These are phyloP conservation scores for Margaritispora aquatica DNA, from an alignment of 495 filamentous ascomycete genomes.

Conservation along the genomic window DNA sequence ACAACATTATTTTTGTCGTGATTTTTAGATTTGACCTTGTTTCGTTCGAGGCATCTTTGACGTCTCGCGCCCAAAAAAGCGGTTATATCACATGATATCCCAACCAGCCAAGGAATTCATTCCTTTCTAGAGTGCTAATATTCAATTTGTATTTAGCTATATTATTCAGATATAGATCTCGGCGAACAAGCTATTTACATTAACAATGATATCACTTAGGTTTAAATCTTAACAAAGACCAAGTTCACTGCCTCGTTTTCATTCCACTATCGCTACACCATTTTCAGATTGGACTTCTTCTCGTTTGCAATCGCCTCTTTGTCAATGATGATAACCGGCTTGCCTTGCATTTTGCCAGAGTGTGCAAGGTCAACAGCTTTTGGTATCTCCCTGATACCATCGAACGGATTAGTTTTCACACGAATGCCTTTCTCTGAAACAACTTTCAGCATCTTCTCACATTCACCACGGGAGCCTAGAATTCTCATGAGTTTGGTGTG, in stretches of 20 bases:
- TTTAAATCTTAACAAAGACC: too few relatives aligned
- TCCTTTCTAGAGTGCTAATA: too few relatives aligned
- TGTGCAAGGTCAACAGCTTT: slow-evolving; percentile 41
- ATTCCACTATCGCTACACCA: slow-evolving; percentile 6
- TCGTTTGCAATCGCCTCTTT: slow-evolving; percentile 16
- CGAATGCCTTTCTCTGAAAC: slow-evolving; percentile 44
- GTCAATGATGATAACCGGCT: slow-evolving; percentile 47
- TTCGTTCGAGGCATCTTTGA: too few relatives aligned
- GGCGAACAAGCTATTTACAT: too few relatives aligned
- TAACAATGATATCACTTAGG: too few relatives aligned
- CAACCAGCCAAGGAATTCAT: too few relatives aligned
- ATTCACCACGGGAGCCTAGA: slow-evolving; percentile 39
- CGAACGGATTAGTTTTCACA: slow-evolving; percentile 44
- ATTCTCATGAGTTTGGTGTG: background rate
- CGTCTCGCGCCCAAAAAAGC: too few relatives aligned
- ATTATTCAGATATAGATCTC: too few relatives aligned
- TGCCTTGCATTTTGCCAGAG: slow-evolving; percentile 46
- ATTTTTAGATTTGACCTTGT: too few relatives aligned
- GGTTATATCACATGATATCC: too few relatives aligned
- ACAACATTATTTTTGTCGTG: background rate
- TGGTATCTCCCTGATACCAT: slow-evolving; percentile 45
- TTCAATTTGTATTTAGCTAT: too few relatives aligned
- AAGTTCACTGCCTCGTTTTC: background rate
- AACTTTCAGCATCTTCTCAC: slow-evolving; percentile 41
- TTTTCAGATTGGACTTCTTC: slow-evolving; percentile 11